Evolutionary conservation across 2,329 filamentous ascomycete genomes (phyloP).

Genomic region (Penicillium sp.): DNA sequence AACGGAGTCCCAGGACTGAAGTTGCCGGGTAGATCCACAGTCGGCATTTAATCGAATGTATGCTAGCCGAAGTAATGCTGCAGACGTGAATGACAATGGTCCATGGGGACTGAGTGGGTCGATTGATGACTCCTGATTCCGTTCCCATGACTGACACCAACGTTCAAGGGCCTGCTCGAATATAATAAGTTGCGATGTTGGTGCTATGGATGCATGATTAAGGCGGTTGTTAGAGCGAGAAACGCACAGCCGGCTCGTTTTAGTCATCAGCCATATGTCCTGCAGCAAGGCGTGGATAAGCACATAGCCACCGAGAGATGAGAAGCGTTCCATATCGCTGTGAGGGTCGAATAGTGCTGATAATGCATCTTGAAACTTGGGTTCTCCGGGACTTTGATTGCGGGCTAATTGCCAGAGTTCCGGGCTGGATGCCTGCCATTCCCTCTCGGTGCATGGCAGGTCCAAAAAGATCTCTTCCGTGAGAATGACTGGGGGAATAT

Average conservation of each 20-base stretch:
- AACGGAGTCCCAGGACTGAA: conserved; percentile 34
- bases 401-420: conserved; percentile 28
- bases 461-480: conserved; percentile 33
- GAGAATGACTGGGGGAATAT: conserved; percentile 31
- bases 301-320: conserved; percentile 34
- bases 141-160: conserved; percentile 39
- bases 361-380: conserved; percentile 30
- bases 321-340: conserved; percentile 27
- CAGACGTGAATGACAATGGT: conserved; percentile 35
- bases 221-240: conserved; percentile 17
- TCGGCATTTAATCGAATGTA: conserved; percentile 38
- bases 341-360: conserved; percentile 25
- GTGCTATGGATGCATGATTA: conserved; percentile 17
- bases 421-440: conserved; percentile 30
- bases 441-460: conserved; percentile 33
- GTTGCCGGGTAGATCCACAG: conserved; percentile 32
- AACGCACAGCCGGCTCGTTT: conserved; percentile 28
- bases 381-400: conserved; percentile 22
- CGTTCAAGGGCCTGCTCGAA: conserved; percentile 35
- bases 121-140: conserved; percentile 35
- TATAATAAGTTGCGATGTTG: conserved; percentile 24
- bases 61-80: conserved; percentile 32
- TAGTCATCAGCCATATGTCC: conserved; percentile 36
- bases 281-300: conserved; percentile 35
- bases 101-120: conserved; percentile 36